These are phyloP conservation scores for Hymenotorrendiella dingleyae DNA, from an alignment of 2,329 filamentous ascomycete genomes.

Conservation along the genomic window DNA sequence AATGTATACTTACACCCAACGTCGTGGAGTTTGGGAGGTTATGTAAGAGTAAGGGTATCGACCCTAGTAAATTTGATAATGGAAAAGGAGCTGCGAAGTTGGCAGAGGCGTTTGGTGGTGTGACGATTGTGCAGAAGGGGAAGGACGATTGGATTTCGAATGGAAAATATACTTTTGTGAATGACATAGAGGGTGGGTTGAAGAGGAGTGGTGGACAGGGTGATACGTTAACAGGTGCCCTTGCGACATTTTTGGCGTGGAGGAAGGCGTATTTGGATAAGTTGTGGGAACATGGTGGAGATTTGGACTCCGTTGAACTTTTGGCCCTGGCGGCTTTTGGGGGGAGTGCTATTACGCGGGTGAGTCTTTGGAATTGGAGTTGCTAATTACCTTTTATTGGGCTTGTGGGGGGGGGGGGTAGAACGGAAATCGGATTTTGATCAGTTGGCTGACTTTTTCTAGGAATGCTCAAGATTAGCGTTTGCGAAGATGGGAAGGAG, in stretches of 20 bases:
- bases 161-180: conserved; percentile 66
- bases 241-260: conserved; percentile 88
- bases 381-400: too few species aligned
- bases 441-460: conserved; percentile 13
- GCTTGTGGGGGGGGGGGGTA: too few species aligned
- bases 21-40: conserved; percentile 86
- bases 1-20: conserved; percentile 89
- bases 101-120: conserved; percentile 72
- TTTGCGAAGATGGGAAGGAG: conserved; percentile 81
- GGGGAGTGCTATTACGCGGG: conserved; percentile 80
- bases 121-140: conserved; percentile 90
- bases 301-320: conserved; percentile 51
- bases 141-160: conserved; percentile 76
- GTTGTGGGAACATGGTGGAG: conserved; percentile 63
- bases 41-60: conserved; percentile 67
- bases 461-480: conserved; percentile 79
- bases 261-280: conserved; percentile 78
- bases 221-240: conserved; percentile 83
- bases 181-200: conserved; percentile 71
- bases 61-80: conserved; percentile 40
- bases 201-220: conserved; percentile 95
- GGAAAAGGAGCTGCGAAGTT: conserved; percentile 54
- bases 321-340: conserved; percentile 78
- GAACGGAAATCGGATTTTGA: too few species aligned
- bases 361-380: conserved; percentile 34